These are phyloP conservation scores for Cinchona pubescens DNA, from an alignment of 257 asterid genomes.

Conservation along the genomic window DNA sequence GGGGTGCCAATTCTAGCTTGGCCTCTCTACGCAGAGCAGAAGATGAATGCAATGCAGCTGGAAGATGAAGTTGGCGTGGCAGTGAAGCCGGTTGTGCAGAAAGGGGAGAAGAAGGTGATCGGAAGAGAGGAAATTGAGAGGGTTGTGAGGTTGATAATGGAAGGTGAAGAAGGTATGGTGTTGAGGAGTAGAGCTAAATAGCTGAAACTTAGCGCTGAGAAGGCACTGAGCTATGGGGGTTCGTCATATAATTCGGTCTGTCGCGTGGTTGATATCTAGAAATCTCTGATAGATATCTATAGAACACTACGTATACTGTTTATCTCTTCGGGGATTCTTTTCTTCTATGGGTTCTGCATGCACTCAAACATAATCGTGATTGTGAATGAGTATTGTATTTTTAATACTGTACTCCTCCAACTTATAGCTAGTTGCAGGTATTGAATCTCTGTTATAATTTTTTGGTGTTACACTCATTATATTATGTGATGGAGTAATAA, in stretches of 20 bases:
- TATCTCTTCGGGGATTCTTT: background rate
- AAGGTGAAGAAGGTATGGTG: constrained; percentile 30
- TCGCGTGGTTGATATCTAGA: constrained; percentile 10
- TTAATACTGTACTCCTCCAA: too few relatives aligned
- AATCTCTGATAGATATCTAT: background rate
- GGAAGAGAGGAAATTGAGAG: constrained; percentile 32
- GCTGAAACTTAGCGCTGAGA: constrained; percentile 32
- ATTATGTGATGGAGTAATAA: too few relatives aligned
- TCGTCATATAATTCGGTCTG: constrained; percentile 22
- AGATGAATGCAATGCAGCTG: constrained; percentile 40
- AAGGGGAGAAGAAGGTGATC: constrained; percentile 12
- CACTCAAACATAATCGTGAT: too few relatives aligned
- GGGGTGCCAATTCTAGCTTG: constrained; percentile 55
- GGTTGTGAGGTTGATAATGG: constrained; percentile 38
- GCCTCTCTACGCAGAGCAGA: constrained; percentile 56
- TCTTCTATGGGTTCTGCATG: too few relatives aligned
- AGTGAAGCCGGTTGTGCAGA: constrained; percentile 17
- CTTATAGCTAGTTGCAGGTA: too few relatives aligned
- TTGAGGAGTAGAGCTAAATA: constrained; percentile 24
- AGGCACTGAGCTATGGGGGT: constrained; percentile 29
- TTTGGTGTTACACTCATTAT: too few relatives aligned
- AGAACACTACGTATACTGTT: background rate
- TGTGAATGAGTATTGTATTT: too few relatives aligned
- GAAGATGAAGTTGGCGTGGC: constrained; percentile 46
- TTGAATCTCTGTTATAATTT: too few relatives aligned